phyloP scores from a whole-genome alignment of 176 grass and related monocot species.

The Tillandsia fasciculata region DNA sequence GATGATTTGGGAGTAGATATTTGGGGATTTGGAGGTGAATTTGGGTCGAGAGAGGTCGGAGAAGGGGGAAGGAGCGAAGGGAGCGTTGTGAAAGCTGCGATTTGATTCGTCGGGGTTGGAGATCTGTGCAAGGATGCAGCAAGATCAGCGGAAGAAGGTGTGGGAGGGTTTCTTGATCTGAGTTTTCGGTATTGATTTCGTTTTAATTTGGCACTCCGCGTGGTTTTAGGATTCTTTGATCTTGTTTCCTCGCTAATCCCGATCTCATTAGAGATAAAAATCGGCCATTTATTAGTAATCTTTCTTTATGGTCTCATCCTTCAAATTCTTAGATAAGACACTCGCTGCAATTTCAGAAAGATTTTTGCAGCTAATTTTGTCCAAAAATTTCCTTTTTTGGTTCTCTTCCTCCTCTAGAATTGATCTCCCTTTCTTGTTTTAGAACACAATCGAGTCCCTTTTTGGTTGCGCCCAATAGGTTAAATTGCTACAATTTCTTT shows the following conservation, averaged over 20 bases:
- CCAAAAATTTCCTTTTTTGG: background rate
- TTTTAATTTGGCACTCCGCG: background rate
- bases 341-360: no score
- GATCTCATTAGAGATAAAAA: no score
- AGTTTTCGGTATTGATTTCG: constrained; percentile 4
- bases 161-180: constrained; percentile 23
- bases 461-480: background rate
- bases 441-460: background rate
- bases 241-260: background rate
- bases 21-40: constrained; percentile 11
- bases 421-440: background rate
- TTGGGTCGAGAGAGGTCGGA: background rate
- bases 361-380: no score
- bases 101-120: constrained; percentile 21
- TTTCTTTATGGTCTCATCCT: no score
- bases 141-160: constrained; percentile 93
- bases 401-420: background rate
- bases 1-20: constrained; percentile 27
- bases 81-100: background rate
- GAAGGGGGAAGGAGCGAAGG: constrained; percentile 1
- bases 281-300: no score
- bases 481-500: constrained; percentile 14
- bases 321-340: no score
- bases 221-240: constrained; percentile 5
- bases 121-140: constrained; percentile 75